A percentile compares a stretch with the other conserved stretches of the same genome.
phyloP scores from a whole-genome alignment of 106 monocot genomes.

The Gastrodia elata region DNA sequence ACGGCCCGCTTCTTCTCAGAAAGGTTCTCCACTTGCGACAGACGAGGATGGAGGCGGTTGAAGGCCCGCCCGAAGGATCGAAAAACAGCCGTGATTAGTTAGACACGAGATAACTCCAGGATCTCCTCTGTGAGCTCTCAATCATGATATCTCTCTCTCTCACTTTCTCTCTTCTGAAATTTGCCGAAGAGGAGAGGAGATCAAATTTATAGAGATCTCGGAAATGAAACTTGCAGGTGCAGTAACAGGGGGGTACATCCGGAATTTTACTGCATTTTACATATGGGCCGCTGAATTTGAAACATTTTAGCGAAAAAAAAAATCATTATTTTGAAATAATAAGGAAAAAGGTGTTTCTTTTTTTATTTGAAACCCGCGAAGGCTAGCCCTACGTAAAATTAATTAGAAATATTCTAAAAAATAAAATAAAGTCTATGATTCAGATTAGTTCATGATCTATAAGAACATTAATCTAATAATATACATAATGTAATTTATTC shows the following conservation, averaged over 20 bases:
- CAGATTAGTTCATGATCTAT: no score
- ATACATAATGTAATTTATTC: no score
- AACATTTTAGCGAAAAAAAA: not conserved
- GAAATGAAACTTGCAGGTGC: not conserved
- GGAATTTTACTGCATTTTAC: not conserved
- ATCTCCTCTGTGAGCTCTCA: not conserved
- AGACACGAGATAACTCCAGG: not conserved
- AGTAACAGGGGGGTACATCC: not conserved
- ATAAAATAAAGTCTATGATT: no score
- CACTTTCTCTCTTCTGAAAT: not conserved
- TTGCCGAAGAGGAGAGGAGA: not conserved
- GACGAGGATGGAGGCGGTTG: constrained; percentile 13
- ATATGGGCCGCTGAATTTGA: not conserved
- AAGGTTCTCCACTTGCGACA: constrained; percentile 27
- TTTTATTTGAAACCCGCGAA: no score
- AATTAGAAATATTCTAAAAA: no score
- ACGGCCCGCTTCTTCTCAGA: constrained; percentile 7
- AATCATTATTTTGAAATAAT: no score
- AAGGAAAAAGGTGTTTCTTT: no score
- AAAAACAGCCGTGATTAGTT: constrained; percentile 26
- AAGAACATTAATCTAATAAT: no score
- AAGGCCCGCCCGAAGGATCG: constrained; percentile 15
- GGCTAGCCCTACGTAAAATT: no score
- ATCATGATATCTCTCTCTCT: not conserved
- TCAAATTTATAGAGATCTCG: not conserved